Percentiles rank a stretch among this genome's conserved stretches.
phyloP scores from a whole-genome alignment of 1,139 yeast genomes.

The Blastobotrys serpentis region DNA sequence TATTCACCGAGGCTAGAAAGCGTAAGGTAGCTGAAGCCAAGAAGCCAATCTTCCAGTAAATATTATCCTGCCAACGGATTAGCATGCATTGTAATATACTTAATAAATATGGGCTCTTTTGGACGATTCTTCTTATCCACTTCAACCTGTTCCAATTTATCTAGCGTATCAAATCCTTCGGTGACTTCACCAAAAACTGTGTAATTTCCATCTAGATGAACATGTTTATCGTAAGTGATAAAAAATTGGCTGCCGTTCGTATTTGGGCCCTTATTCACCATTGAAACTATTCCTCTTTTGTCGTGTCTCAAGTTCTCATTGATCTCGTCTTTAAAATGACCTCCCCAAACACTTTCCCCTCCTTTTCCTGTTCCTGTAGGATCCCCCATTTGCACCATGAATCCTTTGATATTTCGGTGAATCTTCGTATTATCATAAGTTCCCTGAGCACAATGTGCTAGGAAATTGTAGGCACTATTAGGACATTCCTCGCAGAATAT shows the following conservation, averaged over 20 bases:
- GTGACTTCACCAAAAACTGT: slow-evolving; percentile 58
- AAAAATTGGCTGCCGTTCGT: slow-evolving; percentile 49
- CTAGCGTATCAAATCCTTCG: slow-evolving; percentile 41
- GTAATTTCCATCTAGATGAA: slow-evolving; percentile 53
- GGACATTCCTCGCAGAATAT: slow-evolving; percentile 45
- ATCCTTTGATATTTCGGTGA: slow-evolving; percentile 46
- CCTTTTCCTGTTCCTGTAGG: slow-evolving; percentile 53
- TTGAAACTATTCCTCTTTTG: slow-evolving; percentile 44
- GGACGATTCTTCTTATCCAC: slow-evolving; percentile 47
- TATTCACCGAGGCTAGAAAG: slow-evolving; percentile 84
- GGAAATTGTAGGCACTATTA: slow-evolving; percentile 44
- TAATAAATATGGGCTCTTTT: slow-evolving; percentile 38
- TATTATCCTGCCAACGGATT: slow-evolving; percentile 37
- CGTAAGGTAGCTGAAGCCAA: slow-evolving; percentile 68
- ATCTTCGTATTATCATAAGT: slow-evolving; percentile 44
- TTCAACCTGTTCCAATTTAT: slow-evolving; percentile 40
- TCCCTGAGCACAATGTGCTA: slow-evolving; percentile 52
- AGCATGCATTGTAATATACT: slow-evolving; percentile 44
- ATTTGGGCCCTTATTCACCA: slow-evolving; percentile 49
- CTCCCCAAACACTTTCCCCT: slow-evolving; percentile 53
- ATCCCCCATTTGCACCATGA: slow-evolving; percentile 53
- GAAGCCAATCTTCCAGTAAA: slow-evolving; percentile 31
- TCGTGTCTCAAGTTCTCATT: slow-evolving; percentile 44
- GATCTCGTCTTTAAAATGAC: slow-evolving; percentile 51
- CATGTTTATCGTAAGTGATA: slow-evolving; percentile 42